Percentiles rank a stretch among this genome's conserved stretches.
These are phyloP conservation scores for Acacia pycnantha DNA, from an alignment of 331 rosid genomes.

Conservation along the genomic window DNA sequence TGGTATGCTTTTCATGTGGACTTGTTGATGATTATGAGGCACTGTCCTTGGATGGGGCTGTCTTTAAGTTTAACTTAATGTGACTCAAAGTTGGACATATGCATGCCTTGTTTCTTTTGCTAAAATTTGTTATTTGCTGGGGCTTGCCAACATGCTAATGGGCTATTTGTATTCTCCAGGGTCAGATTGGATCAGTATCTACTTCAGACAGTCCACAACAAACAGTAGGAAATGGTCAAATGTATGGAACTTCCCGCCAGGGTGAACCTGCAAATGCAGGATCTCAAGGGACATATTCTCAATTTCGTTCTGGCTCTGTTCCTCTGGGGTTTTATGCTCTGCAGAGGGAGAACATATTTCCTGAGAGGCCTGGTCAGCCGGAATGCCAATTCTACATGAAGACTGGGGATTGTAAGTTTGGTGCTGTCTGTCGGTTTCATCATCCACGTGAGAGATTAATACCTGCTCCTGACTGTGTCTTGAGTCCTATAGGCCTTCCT, in stretches of 20 bases:
- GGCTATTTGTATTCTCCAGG: slow-evolving; percentile 53
- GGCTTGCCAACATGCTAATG: slow-evolving; percentile 30
- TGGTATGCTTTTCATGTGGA: slow-evolving; percentile 16
- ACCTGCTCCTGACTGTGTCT: slow-evolving; percentile 90
- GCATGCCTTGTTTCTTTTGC: slow-evolving; percentile 2
- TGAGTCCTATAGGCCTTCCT: slow-evolving; percentile 95
- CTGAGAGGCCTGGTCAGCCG: slow-evolving; percentile 97
- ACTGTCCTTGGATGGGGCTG: background rate
- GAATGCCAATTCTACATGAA: slow-evolving; percentile 98
- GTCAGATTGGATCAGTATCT: slow-evolving; percentile 82
- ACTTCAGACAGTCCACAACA: slow-evolving; percentile 76
- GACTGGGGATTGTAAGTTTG: slow-evolving; percentile 97
- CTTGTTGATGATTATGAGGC: slow-evolving; percentile 12
- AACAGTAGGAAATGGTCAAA: slow-evolving; percentile 60
- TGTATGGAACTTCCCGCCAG: slow-evolving; percentile 70
- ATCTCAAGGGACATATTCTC: slow-evolving; percentile 68
- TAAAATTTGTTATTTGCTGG: slow-evolving; percentile 19
- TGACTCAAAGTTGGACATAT: slow-evolving; percentile 14
- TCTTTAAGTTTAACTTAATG: slow-evolving; percentile 6
- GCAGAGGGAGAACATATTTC: slow-evolving; percentile 92
- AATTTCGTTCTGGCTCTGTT: slow-evolving; percentile 60
- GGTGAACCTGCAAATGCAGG: slow-evolving; percentile 62
- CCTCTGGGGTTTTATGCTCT: slow-evolving; percentile 77
- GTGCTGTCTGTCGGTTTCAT: slow-evolving; percentile 93
- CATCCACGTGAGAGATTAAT: slow-evolving; percentile 87